Conservation (phyloP, 768 basidiomycete species). For the Podaxis sp. region DNA sequence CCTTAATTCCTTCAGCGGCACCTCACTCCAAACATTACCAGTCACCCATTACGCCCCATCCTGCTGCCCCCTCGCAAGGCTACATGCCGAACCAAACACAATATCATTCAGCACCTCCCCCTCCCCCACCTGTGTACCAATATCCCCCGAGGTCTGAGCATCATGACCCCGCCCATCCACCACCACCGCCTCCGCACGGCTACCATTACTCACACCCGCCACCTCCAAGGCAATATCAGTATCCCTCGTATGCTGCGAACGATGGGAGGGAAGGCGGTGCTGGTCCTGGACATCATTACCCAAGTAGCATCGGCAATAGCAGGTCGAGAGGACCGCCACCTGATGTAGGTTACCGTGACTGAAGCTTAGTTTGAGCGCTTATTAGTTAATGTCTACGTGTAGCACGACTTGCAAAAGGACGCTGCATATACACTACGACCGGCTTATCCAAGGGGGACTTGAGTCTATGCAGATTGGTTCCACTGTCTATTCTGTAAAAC, state of each 20-base stretch:
- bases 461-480: background rate
- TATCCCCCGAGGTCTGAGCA: constrained; percentile 6
- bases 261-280: constrained; percentile 4
- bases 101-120: background rate
- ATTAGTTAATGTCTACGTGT: background rate
- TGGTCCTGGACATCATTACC: constrained; percentile 1
- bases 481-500: background rate
- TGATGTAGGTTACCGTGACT: background rate
- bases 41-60: constrained; percentile 1
- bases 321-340: background rate
- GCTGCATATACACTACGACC: background rate
- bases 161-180: background rate
- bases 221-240: constrained; percentile 7
- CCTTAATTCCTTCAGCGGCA: background rate
- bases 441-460: background rate
- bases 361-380: background rate
- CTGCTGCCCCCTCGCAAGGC: background rate
- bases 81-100: background rate
- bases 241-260: background rate
- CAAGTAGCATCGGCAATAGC: background rate
- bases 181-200: background rate
- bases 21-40: constrained; percentile 4
- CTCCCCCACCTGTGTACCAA: background rate
- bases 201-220: constrained; percentile 4
- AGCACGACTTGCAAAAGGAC: background rate